A percentile compares a stretch with the other conserved stretches of the same genome.
Conservation (phyloP, 805 yeast species). For the Myxozyma neotropica region DNA sequence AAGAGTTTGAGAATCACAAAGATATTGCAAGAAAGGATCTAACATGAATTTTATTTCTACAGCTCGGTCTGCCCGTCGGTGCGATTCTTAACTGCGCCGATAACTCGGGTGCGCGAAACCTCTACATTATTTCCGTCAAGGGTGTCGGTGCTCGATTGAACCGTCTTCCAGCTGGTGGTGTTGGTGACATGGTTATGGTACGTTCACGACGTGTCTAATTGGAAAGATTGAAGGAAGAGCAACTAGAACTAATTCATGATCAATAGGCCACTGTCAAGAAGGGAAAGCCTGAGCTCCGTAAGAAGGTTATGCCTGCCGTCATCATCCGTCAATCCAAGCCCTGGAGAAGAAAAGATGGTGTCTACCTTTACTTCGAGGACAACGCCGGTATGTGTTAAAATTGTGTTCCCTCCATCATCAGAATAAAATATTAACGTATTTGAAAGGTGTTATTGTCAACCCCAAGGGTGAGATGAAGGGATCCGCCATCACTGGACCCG, state of each 20-base stretch:
- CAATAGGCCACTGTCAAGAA: constrained; percentile 92
- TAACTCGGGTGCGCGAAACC: constrained; percentile 99
- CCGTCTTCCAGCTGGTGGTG: constrained; percentile 99
- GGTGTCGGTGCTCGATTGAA: constrained; percentile 99
- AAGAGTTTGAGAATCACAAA: too few relatives aligned
- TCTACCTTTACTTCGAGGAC: constrained; percentile 99
- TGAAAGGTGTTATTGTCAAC: constrained; percentile 93
- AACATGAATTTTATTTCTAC: constrained; percentile 22
- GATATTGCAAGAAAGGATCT: neutral
- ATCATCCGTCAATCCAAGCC: constrained; percentile 99
- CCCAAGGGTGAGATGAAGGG: constrained; percentile 99
- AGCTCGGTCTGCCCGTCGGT: constrained; percentile 99
- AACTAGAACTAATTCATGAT: neutral
- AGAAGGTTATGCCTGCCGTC: constrained; percentile 99
- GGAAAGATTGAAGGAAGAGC: neutral
- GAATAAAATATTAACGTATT: neutral
- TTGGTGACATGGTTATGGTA: constrained; percentile 98
- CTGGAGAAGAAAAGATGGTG: constrained; percentile 99
- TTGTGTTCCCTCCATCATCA: neutral
- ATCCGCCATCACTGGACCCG: constrained; percentile 99
- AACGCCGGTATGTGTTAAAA: constrained; percentile 58
- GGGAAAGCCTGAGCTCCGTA: constrained; percentile 99
- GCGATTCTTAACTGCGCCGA: constrained; percentile 99
- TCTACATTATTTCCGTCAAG: constrained; percentile 97
- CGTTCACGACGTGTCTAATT: neutral